phyloP scores from a whole-genome alignment of 495 filamentous ascomycete genomes.

The Haplographium delicatum region DNA sequence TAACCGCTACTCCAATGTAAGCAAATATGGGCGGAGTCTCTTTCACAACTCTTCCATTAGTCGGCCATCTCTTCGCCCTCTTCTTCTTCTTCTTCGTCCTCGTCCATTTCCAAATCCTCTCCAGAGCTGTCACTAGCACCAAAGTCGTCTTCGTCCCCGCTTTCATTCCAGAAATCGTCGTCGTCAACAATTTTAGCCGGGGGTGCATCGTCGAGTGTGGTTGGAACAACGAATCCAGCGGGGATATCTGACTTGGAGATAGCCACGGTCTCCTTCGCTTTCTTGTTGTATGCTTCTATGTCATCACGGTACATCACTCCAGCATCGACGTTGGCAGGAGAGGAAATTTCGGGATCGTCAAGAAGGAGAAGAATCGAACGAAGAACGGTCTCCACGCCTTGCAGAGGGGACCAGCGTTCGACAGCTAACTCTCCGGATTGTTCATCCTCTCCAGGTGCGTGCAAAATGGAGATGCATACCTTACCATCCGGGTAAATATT shows the following conservation, averaged over 20 bases:
- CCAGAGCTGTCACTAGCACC: constrained; percentile 64
- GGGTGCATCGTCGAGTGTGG: constrained; percentile 53
- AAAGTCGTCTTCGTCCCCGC: constrained; percentile 75
- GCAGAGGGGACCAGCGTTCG: constrained; percentile 90
- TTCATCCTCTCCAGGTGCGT: constrained; percentile 83
- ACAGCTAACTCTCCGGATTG: constrained; percentile 83
- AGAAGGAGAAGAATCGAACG: constrained; percentile 90
- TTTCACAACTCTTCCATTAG: constrained; percentile 16
- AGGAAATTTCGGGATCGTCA: constrained; percentile 88
- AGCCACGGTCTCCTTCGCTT: constrained; percentile 66
- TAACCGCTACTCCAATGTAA: neutral
- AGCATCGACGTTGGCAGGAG: constrained; percentile 93
- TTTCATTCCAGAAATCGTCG: constrained; percentile 77
- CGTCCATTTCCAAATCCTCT: constrained; percentile 50
- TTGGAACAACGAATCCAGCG: constrained; percentile 76
- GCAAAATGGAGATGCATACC: constrained; percentile 94
- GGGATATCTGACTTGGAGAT: constrained; percentile 75
- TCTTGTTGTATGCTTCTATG: constrained; percentile 58
- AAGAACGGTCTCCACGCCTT: constrained; percentile 89
- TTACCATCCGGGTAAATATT: constrained; percentile 90
- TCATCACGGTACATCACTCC: constrained; percentile 76
- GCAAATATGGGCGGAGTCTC: neutral
- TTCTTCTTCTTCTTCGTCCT: constrained; percentile 37
- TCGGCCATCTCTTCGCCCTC: constrained; percentile 18
- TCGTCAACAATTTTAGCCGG: constrained; percentile 62